Percentiles rank a stretch among this genome's conserved stretches.
phyloP scores from a whole-genome alignment of 495 filamentous ascomycete species.

The Xanthoparmelia taractica region DNA sequence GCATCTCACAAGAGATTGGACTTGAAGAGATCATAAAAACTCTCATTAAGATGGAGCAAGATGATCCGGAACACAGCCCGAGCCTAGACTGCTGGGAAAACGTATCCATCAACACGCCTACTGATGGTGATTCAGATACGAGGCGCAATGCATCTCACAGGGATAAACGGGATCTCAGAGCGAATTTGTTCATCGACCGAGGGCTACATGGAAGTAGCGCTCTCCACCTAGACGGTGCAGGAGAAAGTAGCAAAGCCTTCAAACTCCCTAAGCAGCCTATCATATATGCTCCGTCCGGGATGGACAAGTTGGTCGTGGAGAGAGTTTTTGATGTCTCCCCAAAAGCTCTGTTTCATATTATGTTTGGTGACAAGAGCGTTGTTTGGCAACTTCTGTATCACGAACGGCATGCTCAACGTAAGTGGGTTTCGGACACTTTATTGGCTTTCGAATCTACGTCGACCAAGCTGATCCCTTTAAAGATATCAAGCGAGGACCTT shows the following conservation, averaged over 20 bases:
- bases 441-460: not conserved
- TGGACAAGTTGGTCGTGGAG: slow-evolving; percentile 62
- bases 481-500: slow-evolving; percentile 71
- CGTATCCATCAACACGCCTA: slow-evolving; percentile 55
- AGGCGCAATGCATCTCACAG: slow-evolving; percentile 23
- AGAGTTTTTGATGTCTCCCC: slow-evolving; percentile 77
- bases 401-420: slow-evolving; percentile 68
- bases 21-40: slow-evolving; percentile 58
- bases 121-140: slow-evolving; percentile 37
- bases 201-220: slow-evolving; percentile 45
- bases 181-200: slow-evolving; percentile 56
- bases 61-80: slow-evolving; percentile 52
- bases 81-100: slow-evolving; percentile 95
- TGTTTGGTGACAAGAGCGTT: slow-evolving; percentile 91
- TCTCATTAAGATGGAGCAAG: slow-evolving; percentile 61
- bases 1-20: slow-evolving; percentile 53
- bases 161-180: slow-evolving; percentile 47
- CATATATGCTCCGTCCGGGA: slow-evolving; percentile 70
- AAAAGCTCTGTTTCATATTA: slow-evolving; percentile 88
- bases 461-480: not conserved
- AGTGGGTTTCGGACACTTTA: slow-evolving; percentile 26
- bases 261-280: slow-evolving; percentile 78
- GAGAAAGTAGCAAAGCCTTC: slow-evolving; percentile 55
- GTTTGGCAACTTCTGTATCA: slow-evolving; percentile 89
- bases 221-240: slow-evolving; percentile 39